phyloP scores from a whole-genome alignment of 805 yeast genomes.

The Metschnikowia shivogae region DNA sequence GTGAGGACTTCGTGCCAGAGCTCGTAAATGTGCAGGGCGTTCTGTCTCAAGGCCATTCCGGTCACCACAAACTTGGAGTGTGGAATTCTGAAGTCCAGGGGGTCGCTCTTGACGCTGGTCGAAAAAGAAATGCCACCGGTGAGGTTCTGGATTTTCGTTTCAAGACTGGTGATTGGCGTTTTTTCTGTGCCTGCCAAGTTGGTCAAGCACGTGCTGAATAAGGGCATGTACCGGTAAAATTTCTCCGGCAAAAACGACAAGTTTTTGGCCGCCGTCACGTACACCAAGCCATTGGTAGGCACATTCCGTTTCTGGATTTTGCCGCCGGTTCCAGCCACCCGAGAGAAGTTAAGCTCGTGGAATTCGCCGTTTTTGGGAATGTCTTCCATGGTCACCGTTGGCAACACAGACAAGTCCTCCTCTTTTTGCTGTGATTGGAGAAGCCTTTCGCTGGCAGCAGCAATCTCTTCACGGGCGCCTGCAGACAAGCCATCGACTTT shows the following conservation, averaged over 20 bases:
- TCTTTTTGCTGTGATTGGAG: constrained; percentile 59
- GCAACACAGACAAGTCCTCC: constrained; percentile 77
- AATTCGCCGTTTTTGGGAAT: constrained; percentile 56
- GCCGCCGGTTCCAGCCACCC: constrained; percentile 28
- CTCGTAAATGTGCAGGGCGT: constrained; percentile 55
- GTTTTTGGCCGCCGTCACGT: constrained; percentile 63
- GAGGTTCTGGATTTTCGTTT: constrained; percentile 71
- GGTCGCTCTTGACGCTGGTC: constrained; percentile 52
- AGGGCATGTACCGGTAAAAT: constrained; percentile 64
- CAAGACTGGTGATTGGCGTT: constrained; percentile 73
- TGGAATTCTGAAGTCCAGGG: constrained; percentile 44
- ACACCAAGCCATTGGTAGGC: constrained; percentile 78
- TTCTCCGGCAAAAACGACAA: constrained; percentile 57
- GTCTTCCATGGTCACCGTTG: constrained; percentile 70
- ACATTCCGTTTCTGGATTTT: constrained; percentile 48
- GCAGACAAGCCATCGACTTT: constrained; percentile 45
- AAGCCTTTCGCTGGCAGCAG: constrained; percentile 55
- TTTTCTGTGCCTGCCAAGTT: constrained; percentile 74
- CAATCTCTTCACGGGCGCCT: constrained; percentile 55
- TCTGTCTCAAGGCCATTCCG: constrained; percentile 69
- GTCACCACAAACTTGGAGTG: constrained; percentile 52
- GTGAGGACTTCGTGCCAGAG: constrained; percentile 66
- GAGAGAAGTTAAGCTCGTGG: constrained; percentile 25
- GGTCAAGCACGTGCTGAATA: constrained; percentile 76
- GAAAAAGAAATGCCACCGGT: constrained; percentile 84